These are phyloP conservation scores for Exophiala sideris DNA, from an alignment of 2,329 filamentous ascomycete species.

Conservation along the genomic window DNA sequence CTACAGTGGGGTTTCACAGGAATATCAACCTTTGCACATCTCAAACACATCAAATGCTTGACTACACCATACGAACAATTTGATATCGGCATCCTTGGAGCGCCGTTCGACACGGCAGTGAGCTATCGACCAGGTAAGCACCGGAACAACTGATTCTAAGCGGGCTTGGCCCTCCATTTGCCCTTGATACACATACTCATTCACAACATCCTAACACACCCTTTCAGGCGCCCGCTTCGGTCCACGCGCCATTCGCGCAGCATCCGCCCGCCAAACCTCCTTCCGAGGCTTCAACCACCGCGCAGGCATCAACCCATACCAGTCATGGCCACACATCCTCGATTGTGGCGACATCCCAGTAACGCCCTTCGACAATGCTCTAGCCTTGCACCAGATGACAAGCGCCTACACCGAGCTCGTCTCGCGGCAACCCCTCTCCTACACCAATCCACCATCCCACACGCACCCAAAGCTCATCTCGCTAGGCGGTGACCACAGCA, in stretches of 20 bases:
- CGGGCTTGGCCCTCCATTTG: neutral
- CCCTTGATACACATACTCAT: neutral
- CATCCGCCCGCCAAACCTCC: conserved; percentile 74
- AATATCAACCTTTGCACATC: conserved; percentile 71
- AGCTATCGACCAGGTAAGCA: conserved; percentile 63
- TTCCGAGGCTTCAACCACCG: conserved; percentile 80
- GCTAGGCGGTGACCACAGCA: conserved; percentile 69
- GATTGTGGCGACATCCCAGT: conserved; percentile 92
- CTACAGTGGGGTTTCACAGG: conserved; percentile 63
- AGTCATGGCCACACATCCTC: conserved; percentile 71
- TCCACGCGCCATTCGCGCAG: conserved; percentile 79
- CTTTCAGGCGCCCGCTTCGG: conserved; percentile 68
- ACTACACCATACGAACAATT: conserved; percentile 61
- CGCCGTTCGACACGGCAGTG: conserved; percentile 71
- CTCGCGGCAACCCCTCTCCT: conserved; percentile 39
- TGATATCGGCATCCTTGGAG: conserved; percentile 70
- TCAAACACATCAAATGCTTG: conserved; percentile 66
- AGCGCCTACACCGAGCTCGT: conserved; percentile 71
- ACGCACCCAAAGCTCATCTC: conserved; percentile 58
- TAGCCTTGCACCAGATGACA: conserved; percentile 81
- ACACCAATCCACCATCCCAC: conserved; percentile 29
- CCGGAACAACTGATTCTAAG: neutral
- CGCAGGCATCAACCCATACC: conserved; percentile 79
- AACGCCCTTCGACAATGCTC: conserved; percentile 78
- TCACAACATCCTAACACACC: conserved; percentile 2